Conservation (phyloP, 2,329 filamentous ascomycete genomes). For the Aureobasidium sp. region DNA sequence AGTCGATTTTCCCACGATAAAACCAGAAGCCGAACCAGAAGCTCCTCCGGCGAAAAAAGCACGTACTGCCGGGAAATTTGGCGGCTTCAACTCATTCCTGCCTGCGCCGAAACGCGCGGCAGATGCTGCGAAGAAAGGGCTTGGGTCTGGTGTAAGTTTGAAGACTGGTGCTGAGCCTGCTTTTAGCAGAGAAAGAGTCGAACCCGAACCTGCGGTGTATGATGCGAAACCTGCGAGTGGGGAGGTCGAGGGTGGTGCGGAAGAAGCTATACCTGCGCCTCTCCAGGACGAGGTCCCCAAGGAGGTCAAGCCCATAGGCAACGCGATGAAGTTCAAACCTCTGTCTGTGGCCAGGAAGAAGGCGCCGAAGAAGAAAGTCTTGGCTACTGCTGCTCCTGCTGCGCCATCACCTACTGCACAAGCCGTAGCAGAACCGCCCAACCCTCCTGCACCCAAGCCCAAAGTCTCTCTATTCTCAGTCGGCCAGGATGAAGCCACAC, state of each 20-base stretch:
- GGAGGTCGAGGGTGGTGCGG: constrained; percentile 29
- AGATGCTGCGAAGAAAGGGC: constrained; percentile 27
- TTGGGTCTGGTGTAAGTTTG: constrained; percentile 58
- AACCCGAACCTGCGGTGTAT: constrained; percentile 4
- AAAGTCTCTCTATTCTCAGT: constrained; percentile 67
- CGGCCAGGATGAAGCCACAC: constrained; percentile 33
- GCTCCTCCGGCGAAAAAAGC: constrained; percentile 65
- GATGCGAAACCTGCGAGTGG: not conserved
- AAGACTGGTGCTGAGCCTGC: constrained; percentile 80
- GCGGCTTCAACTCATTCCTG: constrained; percentile 78
- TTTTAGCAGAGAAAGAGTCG: constrained; percentile 57
- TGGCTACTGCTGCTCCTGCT: constrained; percentile 22
- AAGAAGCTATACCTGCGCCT: constrained; percentile 38
- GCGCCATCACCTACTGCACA: constrained; percentile 23
- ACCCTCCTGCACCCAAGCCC: constrained; percentile 39
- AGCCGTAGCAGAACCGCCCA: constrained; percentile 6
- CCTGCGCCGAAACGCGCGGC: constrained; percentile 66
- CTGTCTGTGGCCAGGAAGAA: constrained; percentile 74
- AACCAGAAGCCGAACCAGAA: constrained; percentile 40
- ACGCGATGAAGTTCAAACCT: constrained; percentile 81
- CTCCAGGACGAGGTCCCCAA: constrained; percentile 40
- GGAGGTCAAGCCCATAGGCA: constrained; percentile 64
- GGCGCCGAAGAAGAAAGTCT: constrained; percentile 56
- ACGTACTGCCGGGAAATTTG: constrained; percentile 59
- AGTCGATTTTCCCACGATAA: constrained; percentile 62